phyloP scores from a whole-genome alignment of 768 basidiomycete genomes.

The Podaxis carcinomalis region DNA sequence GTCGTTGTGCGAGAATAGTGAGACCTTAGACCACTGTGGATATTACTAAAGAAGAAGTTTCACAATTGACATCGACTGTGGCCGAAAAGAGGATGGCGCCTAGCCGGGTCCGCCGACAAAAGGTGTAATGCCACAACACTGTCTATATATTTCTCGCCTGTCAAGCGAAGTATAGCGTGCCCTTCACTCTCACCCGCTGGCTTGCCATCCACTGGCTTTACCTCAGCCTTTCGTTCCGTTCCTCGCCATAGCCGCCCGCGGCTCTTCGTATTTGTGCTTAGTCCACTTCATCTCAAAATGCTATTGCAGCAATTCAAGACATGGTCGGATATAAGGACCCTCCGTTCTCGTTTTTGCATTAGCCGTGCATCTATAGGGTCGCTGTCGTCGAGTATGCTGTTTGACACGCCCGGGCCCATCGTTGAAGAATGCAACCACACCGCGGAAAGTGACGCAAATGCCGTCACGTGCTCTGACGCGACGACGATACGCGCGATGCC shows the following conservation, averaged over 20 bases:
- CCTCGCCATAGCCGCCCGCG: not conserved
- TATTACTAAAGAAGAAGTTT: not conserved
- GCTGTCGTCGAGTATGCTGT: not conserved
- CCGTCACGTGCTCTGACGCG: constrained; percentile 8
- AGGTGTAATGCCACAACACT: not conserved
- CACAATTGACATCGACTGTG: not conserved
- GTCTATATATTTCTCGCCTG: not conserved
- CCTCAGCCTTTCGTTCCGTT: constrained; percentile 1
- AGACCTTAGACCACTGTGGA: not conserved
- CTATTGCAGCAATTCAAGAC: constrained; percentile 3
- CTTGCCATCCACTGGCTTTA: not conserved
- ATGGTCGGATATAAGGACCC: not conserved
- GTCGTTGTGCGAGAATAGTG: not conserved
- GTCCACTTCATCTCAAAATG: not conserved
- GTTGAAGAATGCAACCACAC: constrained; percentile 7
- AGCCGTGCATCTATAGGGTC: not conserved
- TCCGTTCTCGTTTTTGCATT: not conserved
- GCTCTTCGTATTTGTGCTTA: not conserved
- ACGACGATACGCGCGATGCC: not conserved
- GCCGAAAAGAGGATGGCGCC: not conserved
- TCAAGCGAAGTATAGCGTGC: not conserved
- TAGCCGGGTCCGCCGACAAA: not conserved
- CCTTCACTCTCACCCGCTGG: not conserved
- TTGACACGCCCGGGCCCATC: not conserved
- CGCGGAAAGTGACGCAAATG: not conserved